Evolutionary conservation across 768 basidiomycete species (phyloP).

Genomic region (Amyloporia xantha): DNA sequence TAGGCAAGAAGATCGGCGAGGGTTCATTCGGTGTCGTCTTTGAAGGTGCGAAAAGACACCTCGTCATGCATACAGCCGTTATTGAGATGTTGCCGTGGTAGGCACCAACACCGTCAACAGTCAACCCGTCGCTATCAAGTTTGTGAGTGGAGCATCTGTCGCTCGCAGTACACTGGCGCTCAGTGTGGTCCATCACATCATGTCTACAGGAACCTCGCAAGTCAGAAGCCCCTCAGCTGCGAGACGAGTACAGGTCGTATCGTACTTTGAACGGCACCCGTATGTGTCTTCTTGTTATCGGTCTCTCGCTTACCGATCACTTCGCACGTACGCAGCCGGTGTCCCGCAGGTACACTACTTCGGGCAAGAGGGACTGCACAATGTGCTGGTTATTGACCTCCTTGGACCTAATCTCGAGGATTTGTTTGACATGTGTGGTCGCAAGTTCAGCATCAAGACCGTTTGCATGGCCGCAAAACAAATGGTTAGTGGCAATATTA

Average conservation of each 20-base stretch:
- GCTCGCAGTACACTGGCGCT: not conserved
- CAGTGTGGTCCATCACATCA: not conserved
- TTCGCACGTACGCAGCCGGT: conserved; percentile 52
- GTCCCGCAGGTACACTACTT: conserved; percentile 99
- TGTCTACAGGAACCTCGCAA: conserved; percentile 80
- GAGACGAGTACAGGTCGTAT: conserved; percentile 97
- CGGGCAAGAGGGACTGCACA: conserved; percentile 97
- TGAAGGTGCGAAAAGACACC: conserved; percentile 57
- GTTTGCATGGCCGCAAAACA: conserved; percentile 99
- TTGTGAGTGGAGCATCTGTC: conserved; percentile 47
- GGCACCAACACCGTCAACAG: conserved; percentile 82
- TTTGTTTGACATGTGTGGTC: conserved; percentile 97
- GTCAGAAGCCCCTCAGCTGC: conserved; percentile 94
- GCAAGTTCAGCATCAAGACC: conserved; percentile 96
- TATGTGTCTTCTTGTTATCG: conserved; percentile 34
- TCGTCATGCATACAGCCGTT: not conserved
- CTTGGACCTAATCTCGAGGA: conserved; percentile 98
- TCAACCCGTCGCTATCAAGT: conserved; percentile 94
- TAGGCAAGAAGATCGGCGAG: conserved; percentile 99
- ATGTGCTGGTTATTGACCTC: conserved; percentile 89
- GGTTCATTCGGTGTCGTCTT: conserved; percentile 98
- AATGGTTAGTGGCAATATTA: conserved; percentile 80
- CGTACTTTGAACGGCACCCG: conserved; percentile 88
- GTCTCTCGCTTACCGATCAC: not conserved
- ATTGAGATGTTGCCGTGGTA: conserved; percentile 22